phyloP scores from a whole-genome alignment of 352 stramenopile genomes.

The Phytophthora hibernalis region DNA sequence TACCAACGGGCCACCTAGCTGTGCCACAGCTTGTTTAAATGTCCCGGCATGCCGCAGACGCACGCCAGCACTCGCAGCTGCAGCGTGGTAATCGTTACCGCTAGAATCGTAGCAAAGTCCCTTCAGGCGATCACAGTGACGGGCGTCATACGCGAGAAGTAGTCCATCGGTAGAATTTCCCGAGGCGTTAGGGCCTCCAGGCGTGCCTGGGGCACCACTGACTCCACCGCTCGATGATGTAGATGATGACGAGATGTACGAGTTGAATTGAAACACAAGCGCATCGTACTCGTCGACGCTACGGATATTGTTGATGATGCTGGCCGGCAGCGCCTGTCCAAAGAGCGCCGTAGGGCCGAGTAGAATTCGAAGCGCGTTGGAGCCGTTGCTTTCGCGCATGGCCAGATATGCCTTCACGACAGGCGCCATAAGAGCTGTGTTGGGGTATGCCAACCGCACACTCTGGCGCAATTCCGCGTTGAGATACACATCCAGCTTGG shows the following conservation, averaged over 20 bases:
- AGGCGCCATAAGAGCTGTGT: conserved; percentile 75
- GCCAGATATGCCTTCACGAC: conserved; percentile 83
- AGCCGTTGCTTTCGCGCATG: conserved; percentile 78
- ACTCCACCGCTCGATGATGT: conserved; percentile 51
- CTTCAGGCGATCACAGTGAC: conserved; percentile 67
- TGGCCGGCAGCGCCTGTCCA: conserved; percentile 63
- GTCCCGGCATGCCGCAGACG: conserved; percentile 67
- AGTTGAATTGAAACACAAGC: conserved; percentile 82
- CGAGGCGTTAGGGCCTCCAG: conserved; percentile 31
- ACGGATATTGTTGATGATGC: conserved; percentile 71
- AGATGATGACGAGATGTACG: conserved; percentile 75
- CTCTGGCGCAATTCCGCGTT: conserved; percentile 80
- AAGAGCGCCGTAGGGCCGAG: conserved; percentile 70
- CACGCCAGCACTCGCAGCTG: conserved; percentile 61
- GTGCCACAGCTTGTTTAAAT: conserved; percentile 76
- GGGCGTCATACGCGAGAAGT: conserved; percentile 70
- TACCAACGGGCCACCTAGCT: conserved; percentile 66
- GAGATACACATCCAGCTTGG: conserved; percentile 83
- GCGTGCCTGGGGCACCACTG: conserved; percentile 29
- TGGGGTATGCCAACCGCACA: conserved; percentile 80
- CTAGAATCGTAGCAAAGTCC: conserved; percentile 76
- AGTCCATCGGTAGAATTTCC: conserved; percentile 59
- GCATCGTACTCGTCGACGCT: conserved; percentile 78
- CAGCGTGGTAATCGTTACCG: conserved; percentile 70
- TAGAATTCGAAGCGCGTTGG: conserved; percentile 63